Evolutionary conservation across 495 filamentous ascomycete species (phyloP).

Genomic region (Mytilinidion resinicola): DNA sequence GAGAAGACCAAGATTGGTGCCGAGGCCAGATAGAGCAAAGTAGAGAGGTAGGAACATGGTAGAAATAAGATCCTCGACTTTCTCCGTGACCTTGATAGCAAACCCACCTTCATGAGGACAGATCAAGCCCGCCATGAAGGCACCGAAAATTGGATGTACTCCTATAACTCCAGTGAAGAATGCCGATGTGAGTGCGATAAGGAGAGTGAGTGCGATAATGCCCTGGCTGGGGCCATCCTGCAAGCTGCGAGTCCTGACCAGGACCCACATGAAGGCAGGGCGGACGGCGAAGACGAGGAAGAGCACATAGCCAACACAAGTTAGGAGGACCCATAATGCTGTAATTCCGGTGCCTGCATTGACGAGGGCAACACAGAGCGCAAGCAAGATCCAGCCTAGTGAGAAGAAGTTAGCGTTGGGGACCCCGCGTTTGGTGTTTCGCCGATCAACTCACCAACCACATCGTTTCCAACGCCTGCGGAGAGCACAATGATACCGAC

Average conservation of each 20-base stretch:
- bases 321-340: slow-evolving; percentile 80
- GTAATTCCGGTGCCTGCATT: slow-evolving; percentile 81
- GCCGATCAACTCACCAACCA: slow-evolving; percentile 51
- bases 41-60: slow-evolving; percentile 91
- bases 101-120: slow-evolving; percentile 94
- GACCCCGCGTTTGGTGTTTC: not conserved
- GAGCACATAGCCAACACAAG: slow-evolving; percentile 66
- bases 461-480: slow-evolving; percentile 93
- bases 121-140: slow-evolving; percentile 82
- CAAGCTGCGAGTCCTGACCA: slow-evolving; percentile 67
- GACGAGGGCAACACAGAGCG: slow-evolving; percentile 88
- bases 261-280: slow-evolving; percentile 68
- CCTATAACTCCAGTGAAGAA: slow-evolving; percentile 96
- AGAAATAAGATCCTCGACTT: slow-evolving; percentile 87
- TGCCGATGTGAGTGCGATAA: slow-evolving; percentile 73
- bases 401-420: slow-evolving; percentile 14
- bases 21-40: slow-evolving; percentile 87
- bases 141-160: slow-evolving; percentile 84
- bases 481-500: slow-evolving; percentile 90
- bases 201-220: slow-evolving; percentile 73
- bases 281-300: slow-evolving; percentile 71
- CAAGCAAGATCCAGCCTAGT: slow-evolving; percentile 73
- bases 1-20: slow-evolving; percentile 81
- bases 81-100: slow-evolving; percentile 89
- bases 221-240: slow-evolving; percentile 87